These are phyloP conservation scores for Paraphaeosphaeria minitans DNA, from an alignment of 2,329 filamentous ascomycete species.

Conservation along the genomic window DNA sequence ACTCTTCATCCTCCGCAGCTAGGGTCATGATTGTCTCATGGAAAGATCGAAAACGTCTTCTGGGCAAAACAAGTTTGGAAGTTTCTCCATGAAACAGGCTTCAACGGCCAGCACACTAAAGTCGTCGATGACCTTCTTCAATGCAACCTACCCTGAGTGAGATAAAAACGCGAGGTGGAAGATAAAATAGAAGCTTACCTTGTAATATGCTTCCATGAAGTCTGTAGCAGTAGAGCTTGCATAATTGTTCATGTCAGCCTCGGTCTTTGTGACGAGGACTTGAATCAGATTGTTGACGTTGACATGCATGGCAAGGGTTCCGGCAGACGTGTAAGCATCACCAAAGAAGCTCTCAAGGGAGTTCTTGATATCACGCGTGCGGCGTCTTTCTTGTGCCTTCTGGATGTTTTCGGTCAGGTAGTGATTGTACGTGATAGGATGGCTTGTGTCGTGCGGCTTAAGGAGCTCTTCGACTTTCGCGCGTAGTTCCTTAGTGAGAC, in stretches of 20 bases:
- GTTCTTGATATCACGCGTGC: conserved; percentile 17
- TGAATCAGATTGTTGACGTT: conserved; percentile 20
- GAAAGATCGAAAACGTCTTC: conserved; percentile 24
- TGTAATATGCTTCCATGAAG: conserved; percentile 41
- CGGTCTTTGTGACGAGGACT: conserved; percentile 17
- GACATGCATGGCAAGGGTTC: conserved; percentile 5
- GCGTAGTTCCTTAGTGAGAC: conserved; percentile 9
- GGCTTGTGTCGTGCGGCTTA: conserved; percentile 19
- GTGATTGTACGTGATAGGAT: conserved; percentile 47
- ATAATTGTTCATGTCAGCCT: conserved; percentile 37
- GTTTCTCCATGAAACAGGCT: conserved; percentile 33
- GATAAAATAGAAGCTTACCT: conserved; percentile 9
- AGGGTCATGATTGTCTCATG: conserved; percentile 15
- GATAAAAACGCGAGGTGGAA: not conserved
- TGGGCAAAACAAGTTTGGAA: conserved; percentile 38
- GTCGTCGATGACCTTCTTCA: conserved; percentile 50
- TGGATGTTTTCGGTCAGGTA: conserved; percentile 45
- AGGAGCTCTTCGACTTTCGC: conserved; percentile 22
- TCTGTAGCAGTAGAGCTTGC: conserved; percentile 36
- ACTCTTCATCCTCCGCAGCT: conserved; percentile 24
- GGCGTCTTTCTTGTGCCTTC: conserved; percentile 28
- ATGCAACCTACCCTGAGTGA: conserved; percentile 42
- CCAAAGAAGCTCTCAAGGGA: conserved; percentile 20
- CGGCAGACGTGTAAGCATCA: conserved; percentile 3
- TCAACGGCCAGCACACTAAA: conserved; percentile 48